These are phyloP conservation scores for Rhodotorula kratochvilovae DNA, from an alignment of 768 basidiomycete genomes.

Conservation along the genomic window DNA sequence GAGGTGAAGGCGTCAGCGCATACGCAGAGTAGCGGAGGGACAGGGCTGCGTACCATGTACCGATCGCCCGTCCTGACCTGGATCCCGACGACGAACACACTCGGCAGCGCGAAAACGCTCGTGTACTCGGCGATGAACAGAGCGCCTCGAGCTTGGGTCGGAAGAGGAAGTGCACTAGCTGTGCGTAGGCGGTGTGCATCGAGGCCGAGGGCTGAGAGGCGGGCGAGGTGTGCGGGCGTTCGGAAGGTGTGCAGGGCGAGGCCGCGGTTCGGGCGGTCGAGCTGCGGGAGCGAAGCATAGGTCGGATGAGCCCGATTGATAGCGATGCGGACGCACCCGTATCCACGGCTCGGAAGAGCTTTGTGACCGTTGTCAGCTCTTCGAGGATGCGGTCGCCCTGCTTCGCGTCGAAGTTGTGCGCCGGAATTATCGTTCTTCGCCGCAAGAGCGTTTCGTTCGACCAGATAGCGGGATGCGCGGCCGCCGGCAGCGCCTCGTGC, in stretches of 20 bases:
- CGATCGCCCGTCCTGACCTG: slow-evolving; percentile 23
- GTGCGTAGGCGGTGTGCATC: slow-evolving; percentile 12
- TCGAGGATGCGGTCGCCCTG: background rate
- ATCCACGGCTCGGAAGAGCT: slow-evolving; percentile 6
- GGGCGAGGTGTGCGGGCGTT: background rate
- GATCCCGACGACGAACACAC: slow-evolving; percentile 13
- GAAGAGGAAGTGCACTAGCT: slow-evolving; percentile 24
- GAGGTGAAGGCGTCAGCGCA: background rate
- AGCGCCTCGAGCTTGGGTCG: slow-evolving; percentile 23
- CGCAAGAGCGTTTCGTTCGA: background rate
- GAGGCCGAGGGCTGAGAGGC: background rate
- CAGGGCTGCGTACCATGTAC: slow-evolving; percentile 12
- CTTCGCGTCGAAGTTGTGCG: background rate
- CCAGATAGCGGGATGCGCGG: background rate
- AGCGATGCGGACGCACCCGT: background rate
- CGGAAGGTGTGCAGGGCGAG: background rate
- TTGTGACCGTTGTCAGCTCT: too few species aligned
- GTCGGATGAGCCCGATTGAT: background rate
- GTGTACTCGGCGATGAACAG: slow-evolving; percentile 25
- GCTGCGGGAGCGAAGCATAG: background rate
- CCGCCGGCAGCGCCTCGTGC: background rate
- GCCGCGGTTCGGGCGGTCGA: background rate
- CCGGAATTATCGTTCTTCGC: too few species aligned
- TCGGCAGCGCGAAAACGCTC: slow-evolving; percentile 11
- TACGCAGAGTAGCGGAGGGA: too few species aligned